phyloP scores from a whole-genome alignment of 1,284 basidiomycete genomes.

The Clitocybe nebularis region DNA sequence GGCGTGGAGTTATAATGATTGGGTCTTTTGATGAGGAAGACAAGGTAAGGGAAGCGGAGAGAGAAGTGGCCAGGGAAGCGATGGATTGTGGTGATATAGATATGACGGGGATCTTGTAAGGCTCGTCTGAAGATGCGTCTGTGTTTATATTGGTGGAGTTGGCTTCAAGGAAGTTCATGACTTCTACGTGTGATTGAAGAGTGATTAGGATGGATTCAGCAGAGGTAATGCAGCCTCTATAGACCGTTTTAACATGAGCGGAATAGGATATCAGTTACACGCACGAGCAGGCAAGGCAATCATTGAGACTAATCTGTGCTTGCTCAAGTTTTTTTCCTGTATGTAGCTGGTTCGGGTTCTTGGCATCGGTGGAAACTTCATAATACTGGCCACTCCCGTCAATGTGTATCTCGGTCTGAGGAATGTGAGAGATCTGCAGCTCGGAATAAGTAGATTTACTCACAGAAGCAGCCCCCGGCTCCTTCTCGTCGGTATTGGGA shows the following conservation, averaged over 20 bases:
- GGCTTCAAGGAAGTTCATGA: conserved; percentile 68
- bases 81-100: conserved; percentile 92
- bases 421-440: conserved; percentile 8
- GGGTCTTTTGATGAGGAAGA: conserved; percentile 33
- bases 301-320: conserved; percentile 93
- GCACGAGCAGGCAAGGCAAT: conserved; percentile 89
- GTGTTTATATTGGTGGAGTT: conserved; percentile 42
- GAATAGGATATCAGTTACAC: conserved; percentile 19
- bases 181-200: conserved; percentile 93
- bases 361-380: conserved; percentile 47
- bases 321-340: conserved; percentile 69
- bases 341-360: conserved; percentile 17
- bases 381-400: conserved; percentile 80
- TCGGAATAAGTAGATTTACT: conserved; percentile 19
- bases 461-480: conserved; percentile 60
- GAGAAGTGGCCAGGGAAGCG: conserved; percentile 81
- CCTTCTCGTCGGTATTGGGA: conserved; percentile 32
- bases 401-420: conserved; percentile 84
- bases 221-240: conserved; percentile 95
- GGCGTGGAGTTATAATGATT: conserved; percentile 43
- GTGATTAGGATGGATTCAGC: conserved; percentile 97
- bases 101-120: conserved; percentile 64
- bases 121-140: conserved; percentile 22
- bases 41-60: conserved; percentile 38
- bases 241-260: conserved; percentile 5